phyloP scores from a whole-genome alignment of 129 eudicot genomes.

The Flaveria bidentis region DNA sequence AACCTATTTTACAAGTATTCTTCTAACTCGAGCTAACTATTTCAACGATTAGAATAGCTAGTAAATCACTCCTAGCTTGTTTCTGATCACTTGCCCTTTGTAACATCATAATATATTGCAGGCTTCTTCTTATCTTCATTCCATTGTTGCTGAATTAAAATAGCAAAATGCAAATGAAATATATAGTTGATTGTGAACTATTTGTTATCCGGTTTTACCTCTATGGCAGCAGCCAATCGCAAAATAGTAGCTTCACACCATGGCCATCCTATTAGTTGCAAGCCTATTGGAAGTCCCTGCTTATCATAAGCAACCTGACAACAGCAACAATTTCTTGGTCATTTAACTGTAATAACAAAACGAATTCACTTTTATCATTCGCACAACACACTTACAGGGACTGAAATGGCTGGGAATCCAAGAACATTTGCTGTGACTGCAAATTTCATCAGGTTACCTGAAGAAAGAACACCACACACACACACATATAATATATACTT shows the following conservation, averaged over 20 bases:
- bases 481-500: no score
- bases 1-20: no score
- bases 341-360: not conserved
- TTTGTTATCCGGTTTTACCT: not conserved
- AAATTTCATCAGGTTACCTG: conserved; percentile 72
- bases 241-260: conserved; percentile 88
- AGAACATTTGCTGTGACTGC: conserved; percentile 59
- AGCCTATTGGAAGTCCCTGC: conserved; percentile 92
- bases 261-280: conserved; percentile 88
- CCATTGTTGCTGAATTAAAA: conserved; percentile 15
- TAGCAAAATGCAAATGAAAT: no score
- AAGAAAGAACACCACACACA: not conserved
- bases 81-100: conserved; percentile 15
- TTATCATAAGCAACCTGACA: conserved; percentile 87
- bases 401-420: conserved; percentile 73
- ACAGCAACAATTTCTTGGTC: not conserved
- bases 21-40: no score
- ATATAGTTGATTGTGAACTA: no score
- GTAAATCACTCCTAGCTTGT: no score
- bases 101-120: conserved; percentile 54
- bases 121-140: conserved; percentile 54
- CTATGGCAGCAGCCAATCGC: conserved; percentile 33
- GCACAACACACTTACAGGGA: conserved; percentile 53
- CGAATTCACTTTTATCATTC: not conserved
- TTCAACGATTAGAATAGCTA: no score